A percentile compares a stretch with the other conserved stretches of the same genome.
phyloP scores from a whole-genome alignment of 495 filamentous ascomycete genomes.

The Penicillium longicatenatum region DNA sequence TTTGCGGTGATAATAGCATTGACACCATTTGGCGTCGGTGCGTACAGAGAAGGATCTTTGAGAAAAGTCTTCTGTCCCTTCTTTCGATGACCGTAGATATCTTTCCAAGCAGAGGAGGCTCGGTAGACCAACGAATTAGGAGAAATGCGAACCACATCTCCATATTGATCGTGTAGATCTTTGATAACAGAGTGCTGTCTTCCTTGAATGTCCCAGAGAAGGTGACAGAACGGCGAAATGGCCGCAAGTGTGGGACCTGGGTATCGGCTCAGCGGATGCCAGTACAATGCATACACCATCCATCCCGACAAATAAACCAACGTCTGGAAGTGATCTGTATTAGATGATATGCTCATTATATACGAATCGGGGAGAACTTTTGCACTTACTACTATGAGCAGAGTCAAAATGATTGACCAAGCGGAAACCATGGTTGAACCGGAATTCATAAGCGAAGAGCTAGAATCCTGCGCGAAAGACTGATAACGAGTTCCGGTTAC shows the following conservation, averaged over 20 bases:
- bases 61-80: conserved; percentile 31
- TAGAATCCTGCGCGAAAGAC: background rate
- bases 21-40: conserved; percentile 27
- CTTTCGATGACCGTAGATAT: conserved; percentile 56
- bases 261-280: conserved; percentile 21
- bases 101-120: conserved; percentile 54
- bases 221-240: conserved; percentile 18
- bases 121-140: conserved; percentile 56
- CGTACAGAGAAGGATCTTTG: conserved; percentile 38
- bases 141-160: conserved; percentile 54
- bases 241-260: conserved; percentile 25
- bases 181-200: conserved; percentile 31
- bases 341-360: background rate
- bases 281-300: conserved; percentile 12
- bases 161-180: conserved; percentile 53
- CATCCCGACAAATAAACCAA: conserved; percentile 7
- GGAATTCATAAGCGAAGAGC: background rate
- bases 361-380: no score
- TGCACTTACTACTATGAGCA: background rate
- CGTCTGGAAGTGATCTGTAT: conserved; percentile 4
- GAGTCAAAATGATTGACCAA: background rate
- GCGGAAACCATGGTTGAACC: background rate
- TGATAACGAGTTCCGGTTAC: background rate
- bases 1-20: conserved; percentile 39
- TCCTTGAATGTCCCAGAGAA: conserved; percentile 25